Evolutionary conservation across 768 basidiomycete species (phyloP), one percentile per base, ranked within the genome.

Genomic region (Tremella fuciformis): DNA sequence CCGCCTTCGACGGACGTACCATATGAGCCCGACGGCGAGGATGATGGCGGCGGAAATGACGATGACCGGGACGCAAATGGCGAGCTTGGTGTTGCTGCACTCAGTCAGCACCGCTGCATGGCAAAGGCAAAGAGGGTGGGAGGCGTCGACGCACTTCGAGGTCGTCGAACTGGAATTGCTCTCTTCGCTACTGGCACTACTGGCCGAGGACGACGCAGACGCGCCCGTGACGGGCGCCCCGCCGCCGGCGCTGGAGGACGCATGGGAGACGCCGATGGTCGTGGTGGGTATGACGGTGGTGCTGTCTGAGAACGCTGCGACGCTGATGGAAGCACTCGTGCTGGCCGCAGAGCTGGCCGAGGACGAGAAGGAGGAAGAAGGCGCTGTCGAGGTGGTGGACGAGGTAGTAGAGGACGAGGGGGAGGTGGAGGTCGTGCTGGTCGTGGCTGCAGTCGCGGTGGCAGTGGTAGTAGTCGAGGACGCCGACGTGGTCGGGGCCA

Each of bases 381-480:
- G 26, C 2, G 55, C 40, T 2, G 39, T 25, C 24, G 55, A 41
- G 19, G 56, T 47, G 3, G 18, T 44, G 15, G 59, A 55, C 1
- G 53, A 11, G 9, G 44, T 25, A 19, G 56, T 22, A 9, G 15
- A 50, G 25, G 59, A 60, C 47, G 60, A 24, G 13, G 66, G 53
- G 8, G 42, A 8, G 49, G 40, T 22, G 24, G 48, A 2, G 1
- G 56, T 39, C n/a, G 55, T 51, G 25, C 24, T 51, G 46, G 44
- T 22, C 22, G 46, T 9, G n/a, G n/a, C n/a, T 15, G 42, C 26
- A 8, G 52, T n/a, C 21, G 58, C 34, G 24, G 56, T 24, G 9
- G 60, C 40, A 42, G 60, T 26, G n/a, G 58, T 18, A 16, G 60
- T 34, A 42, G 60, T 26, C 13, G 58, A 19, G 11, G 53, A 19